A percentile compares a stretch with the other conserved stretches of the same genome.
Evolutionary conservation across 495 filamentous ascomycete genomes (phyloP).

Genomic region (Annulohypoxylon nitens): DNA sequence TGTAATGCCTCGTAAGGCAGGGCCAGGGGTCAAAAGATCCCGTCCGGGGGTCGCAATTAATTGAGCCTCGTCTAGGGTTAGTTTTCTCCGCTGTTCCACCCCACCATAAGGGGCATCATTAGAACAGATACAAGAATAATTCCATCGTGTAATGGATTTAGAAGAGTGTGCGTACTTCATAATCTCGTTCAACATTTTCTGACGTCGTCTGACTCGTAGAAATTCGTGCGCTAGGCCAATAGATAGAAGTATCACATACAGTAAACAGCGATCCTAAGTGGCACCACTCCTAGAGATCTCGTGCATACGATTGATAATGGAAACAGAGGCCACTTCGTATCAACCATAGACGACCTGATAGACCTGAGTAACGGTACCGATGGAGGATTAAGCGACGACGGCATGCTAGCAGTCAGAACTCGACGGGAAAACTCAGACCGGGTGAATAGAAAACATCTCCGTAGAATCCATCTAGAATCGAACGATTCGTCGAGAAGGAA

Average conservation of each 20-base stretch:
- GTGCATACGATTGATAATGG: neutral
- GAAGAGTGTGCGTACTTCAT: neutral
- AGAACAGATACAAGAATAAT: neutral
- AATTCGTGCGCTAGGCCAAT: neutral
- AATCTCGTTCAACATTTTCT: neutral
- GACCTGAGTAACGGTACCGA: neutral
- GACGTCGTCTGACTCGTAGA: neutral
- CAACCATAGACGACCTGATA: neutral
- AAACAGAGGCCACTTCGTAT: neutral
- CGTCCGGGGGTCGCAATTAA: neutral
- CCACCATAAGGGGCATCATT: neutral
- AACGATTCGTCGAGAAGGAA: neutral
- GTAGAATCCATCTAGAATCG: constrained; percentile 7
- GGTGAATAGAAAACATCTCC: neutral
- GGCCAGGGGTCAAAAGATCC: neutral
- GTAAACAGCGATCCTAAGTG: neutral
- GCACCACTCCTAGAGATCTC: neutral
- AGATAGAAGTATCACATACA: neutral
- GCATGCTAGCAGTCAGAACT: neutral
- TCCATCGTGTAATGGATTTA: neutral
- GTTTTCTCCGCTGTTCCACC: neutral
- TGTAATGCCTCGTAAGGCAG: neutral
- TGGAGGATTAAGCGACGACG: neutral
- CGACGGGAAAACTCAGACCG: neutral
- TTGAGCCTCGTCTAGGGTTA: neutral